phyloP scores from a whole-genome alignment of 179 eudicot genomes.

The Drosera spatulata region DNA sequence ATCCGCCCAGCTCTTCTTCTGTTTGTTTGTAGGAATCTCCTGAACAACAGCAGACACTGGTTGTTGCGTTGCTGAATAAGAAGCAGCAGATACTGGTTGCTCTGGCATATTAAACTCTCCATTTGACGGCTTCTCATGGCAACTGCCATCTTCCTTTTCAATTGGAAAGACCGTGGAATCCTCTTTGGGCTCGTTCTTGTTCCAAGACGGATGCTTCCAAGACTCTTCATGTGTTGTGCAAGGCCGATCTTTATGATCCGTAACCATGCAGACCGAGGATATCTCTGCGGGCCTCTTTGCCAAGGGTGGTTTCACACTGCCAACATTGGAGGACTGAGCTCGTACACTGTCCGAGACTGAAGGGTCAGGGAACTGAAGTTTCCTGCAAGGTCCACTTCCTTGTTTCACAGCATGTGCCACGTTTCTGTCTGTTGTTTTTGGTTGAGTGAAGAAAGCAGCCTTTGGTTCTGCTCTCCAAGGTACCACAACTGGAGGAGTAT shows the following conservation, averaged over 20 bases:
- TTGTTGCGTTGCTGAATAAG: background rate
- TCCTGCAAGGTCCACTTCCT: slow-evolving; percentile 21
- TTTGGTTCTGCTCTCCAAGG: slow-evolving; percentile 8
- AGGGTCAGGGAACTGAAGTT: slow-evolving; percentile 31
- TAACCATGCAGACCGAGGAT: background rate
- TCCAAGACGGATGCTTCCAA: too few species aligned
- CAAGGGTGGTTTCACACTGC: background rate
- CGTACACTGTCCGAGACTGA: slow-evolving; percentile 4
- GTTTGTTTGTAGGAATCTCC: background rate
- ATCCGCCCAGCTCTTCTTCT: slow-evolving; percentile 76
- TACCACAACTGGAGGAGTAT: slow-evolving; percentile 17
- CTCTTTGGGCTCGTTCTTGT: too few species aligned
- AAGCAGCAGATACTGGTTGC: too few species aligned
- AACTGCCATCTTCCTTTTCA: too few species aligned
- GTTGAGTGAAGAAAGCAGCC: slow-evolving; percentile 49
- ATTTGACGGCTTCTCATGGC: too few species aligned
- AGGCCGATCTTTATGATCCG: background rate
- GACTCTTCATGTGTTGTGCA: background rate
- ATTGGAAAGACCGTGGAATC: too few species aligned
- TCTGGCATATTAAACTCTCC: too few species aligned
- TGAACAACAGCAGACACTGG: background rate
- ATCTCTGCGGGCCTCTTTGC: background rate
- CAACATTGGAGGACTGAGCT: background rate
- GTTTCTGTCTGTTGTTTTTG: slow-evolving; percentile 22
- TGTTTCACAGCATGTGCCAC: slow-evolving; percentile 7